Evolutionary conservation across 2,329 filamentous ascomycete genomes (phyloP), one percentile per base, ranked within the genome.

Genomic region (Didymella exigua): DNA sequence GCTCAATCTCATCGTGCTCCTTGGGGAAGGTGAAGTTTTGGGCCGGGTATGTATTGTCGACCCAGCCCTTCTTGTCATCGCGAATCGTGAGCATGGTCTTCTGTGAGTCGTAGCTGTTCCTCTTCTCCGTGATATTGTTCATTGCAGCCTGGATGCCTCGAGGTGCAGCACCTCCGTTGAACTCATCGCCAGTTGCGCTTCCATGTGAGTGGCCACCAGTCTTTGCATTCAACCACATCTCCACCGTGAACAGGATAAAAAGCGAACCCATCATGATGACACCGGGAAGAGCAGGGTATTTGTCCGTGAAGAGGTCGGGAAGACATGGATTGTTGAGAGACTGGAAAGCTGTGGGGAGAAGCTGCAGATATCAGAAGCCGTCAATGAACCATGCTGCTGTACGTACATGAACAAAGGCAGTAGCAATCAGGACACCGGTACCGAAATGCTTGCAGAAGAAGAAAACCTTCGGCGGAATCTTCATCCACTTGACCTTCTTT

Each of bases 361-460:
- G 77, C 73, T 76, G 48, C 29, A 5, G 13, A 31, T 4, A 30
- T 68, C 18, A 67, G 59, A 19, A 6, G 41, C 2, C 1, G 34
- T 19, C 4, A 13, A n/a, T 3, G 29, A 2, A n/a, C 27, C 7
- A 19, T 24, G 19, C 16, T 18, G 16, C 40, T 21, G 38, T 14
- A 59, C 72, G 50, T 61, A 76, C 73, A 76, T 93, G 90, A 23
- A 93, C 89, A 68, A 95, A 95, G 50, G 90, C 90, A 1, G 90
- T 95, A 10, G 91, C 90, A 58, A 95, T 88, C n/a, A 95, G 79
- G 18, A 95, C 91, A 55, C 90, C 90, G 1, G 90, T 95, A 68
- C 90, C 74, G 47, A 76, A 76, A 64, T 86, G 84, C 62, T 86
- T 86, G 73, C 83, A 86, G 50, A 83, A 81, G 67, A 86, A 86